Percentiles rank a stretch among this genome's conserved stretches.
Evolutionary conservation across 495 filamentous ascomycete genomes (phyloP).

Genomic region (Daldinia grandis): DNA sequence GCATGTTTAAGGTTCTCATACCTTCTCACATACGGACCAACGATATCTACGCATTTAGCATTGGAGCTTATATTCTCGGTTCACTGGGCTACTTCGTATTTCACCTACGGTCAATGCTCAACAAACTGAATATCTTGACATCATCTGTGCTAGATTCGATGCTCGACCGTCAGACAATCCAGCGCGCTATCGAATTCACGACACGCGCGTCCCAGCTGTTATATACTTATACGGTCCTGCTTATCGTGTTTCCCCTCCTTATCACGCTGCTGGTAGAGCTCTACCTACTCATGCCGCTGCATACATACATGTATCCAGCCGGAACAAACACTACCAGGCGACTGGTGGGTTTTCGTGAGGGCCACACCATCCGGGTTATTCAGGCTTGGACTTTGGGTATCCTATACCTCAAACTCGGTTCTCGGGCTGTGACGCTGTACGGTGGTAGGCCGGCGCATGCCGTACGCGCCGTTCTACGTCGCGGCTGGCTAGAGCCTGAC

Average conservation of each 20-base stretch:
- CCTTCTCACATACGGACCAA: conserved; percentile 77
- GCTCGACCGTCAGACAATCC: conserved; percentile 48
- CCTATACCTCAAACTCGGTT: conserved; percentile 87
- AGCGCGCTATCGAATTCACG: conserved; percentile 36
- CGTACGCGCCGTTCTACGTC: conserved; percentile 75
- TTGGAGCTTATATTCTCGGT: conserved; percentile 82
- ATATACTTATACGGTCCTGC: conserved; percentile 77
- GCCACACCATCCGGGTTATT: conserved; percentile 84
- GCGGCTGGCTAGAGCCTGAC: conserved; percentile 85
- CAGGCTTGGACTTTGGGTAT: conserved; percentile 95
- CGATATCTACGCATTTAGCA: conserved; percentile 95
- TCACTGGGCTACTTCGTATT: conserved; percentile 65
- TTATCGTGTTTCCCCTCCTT: conserved; percentile 81
- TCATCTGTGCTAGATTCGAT: conserved; percentile 39
- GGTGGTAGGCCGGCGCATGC: conserved; percentile 75
- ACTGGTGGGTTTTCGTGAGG: conserved; percentile 25
- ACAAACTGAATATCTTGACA: conserved; percentile 45
- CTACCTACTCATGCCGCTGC: conserved; percentile 86
- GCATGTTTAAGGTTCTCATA: conserved; percentile 72
- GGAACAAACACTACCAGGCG: conserved; percentile 50
- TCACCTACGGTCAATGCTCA: conserved; percentile 59
- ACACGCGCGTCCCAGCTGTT: conserved; percentile 57
- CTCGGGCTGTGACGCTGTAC: conserved; percentile 70
- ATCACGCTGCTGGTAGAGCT: conserved; percentile 85
- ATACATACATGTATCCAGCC: conserved; percentile 74